Evolutionary conservation across 2,329 filamentous ascomycete species (phyloP).

Genomic region (Sclerotinia nivalis): DNA sequence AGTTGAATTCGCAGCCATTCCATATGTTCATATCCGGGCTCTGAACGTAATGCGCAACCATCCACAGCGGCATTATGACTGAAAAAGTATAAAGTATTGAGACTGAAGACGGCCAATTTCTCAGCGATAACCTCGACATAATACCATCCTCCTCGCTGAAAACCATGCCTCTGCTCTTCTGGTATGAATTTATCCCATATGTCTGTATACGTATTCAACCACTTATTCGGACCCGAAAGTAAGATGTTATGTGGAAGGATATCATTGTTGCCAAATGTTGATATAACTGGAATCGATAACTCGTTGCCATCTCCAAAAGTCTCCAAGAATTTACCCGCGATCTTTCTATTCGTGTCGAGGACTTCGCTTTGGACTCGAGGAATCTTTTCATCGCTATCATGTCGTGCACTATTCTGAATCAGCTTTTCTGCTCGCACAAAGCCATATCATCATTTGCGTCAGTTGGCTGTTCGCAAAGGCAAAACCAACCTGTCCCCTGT

Average conservation of each 20-base stretch:
- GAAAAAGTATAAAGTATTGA: slow-evolving; percentile 97
- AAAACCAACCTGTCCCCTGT: slow-evolving; percentile 70
- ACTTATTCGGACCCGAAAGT: slow-evolving; percentile 78
- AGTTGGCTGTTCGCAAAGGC: slow-evolving; percentile 45
- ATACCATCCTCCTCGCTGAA: slow-evolving; percentile 93
- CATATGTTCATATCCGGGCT: slow-evolving; percentile 92
- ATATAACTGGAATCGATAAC: slow-evolving; percentile 76
- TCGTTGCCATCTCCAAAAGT: slow-evolving; percentile 63
- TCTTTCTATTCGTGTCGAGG: slow-evolving; percentile 70
- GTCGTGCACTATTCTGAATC: slow-evolving; percentile 48
- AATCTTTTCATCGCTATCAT: slow-evolving; percentile 81
- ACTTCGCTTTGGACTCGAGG: slow-evolving; percentile 77
- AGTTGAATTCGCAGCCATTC: slow-evolving; percentile 94
- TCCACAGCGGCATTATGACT: slow-evolving; percentile 91
- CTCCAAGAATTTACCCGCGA: slow-evolving; percentile 75
- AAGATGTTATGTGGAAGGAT: slow-evolving; percentile 97
- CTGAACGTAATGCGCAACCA: slow-evolving; percentile 74
- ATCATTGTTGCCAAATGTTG: slow-evolving; percentile 95
- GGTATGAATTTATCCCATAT: slow-evolving; percentile 90
- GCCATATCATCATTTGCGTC: slow-evolving; percentile 5
- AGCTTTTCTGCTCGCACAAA: slow-evolving; percentile 14
- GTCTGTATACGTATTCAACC: slow-evolving; percentile 73
- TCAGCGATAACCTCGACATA: slow-evolving; percentile 87
- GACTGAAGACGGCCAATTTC: slow-evolving; percentile 82
- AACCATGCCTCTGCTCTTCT: slow-evolving; percentile 86